A percentile compares a stretch with the other conserved stretches of the same genome.
Conservation (phyloP, 1,284 basidiomycete species). For the Malassezia nana region DNA sequence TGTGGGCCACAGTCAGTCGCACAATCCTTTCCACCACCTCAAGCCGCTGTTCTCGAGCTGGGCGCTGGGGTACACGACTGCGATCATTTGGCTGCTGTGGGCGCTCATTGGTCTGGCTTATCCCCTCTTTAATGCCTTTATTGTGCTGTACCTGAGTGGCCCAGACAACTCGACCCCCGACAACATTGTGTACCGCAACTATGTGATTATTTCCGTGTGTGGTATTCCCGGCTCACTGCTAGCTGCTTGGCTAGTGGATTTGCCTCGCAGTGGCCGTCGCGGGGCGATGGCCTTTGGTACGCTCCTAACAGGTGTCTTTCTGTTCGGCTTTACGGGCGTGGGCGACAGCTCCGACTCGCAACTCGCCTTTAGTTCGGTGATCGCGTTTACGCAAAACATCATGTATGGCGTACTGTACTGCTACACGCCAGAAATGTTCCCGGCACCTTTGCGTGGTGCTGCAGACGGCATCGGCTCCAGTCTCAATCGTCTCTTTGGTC, state of each 20-base stretch:
- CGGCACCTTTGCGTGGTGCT: constrained; percentile 43
- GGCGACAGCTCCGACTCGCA: constrained; percentile 22
- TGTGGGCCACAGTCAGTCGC: not conserved
- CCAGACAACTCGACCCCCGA: constrained; percentile 6
- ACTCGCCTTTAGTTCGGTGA: constrained; percentile 40
- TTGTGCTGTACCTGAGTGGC: constrained; percentile 37
- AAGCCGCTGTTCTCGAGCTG: constrained; percentile 34
- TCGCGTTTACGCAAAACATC: constrained; percentile 31
- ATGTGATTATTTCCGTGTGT: constrained; percentile 44
- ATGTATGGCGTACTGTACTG: constrained; percentile 41
- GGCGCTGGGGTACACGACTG: constrained; percentile 36
- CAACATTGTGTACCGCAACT: constrained; percentile 35
- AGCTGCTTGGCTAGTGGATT: constrained; percentile 42
- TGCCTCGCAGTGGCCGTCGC: constrained; percentile 40
- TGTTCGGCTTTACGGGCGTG: constrained; percentile 42
- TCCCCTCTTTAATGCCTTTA: constrained; percentile 47
- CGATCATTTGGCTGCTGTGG: constrained; percentile 39
- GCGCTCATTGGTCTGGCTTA: constrained; percentile 46
- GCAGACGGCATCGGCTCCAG: constrained; percentile 42
- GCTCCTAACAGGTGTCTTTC: constrained; percentile 41
- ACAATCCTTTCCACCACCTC: constrained; percentile 21
- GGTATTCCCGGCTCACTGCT: constrained; percentile 44
- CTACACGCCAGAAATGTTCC: constrained; percentile 43
- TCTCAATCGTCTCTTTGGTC: constrained; percentile 40
- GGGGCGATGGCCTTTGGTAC: constrained; percentile 46